Conservation (phyloP, 2,329 filamentous ascomycete species). For the Plectosphaerella plurivora region DNA sequence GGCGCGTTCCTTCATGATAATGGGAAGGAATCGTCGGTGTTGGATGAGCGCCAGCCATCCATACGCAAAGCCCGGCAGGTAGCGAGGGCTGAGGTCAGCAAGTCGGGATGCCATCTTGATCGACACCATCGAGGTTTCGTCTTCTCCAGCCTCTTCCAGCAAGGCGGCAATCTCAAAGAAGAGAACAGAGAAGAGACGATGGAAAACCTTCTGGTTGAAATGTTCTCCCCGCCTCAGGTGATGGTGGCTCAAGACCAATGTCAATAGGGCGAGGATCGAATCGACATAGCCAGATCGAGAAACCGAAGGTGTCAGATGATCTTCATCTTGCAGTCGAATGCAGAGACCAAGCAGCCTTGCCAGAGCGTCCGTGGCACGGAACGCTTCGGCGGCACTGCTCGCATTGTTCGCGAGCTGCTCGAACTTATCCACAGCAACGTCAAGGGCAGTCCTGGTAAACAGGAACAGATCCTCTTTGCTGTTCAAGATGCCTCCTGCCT, state of each 20-base stretch:
- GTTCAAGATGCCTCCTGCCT: conserved; percentile 67
- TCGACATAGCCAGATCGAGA: conserved; percentile 70
- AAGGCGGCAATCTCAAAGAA: conserved; percentile 67
- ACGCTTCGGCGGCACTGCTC: conserved; percentile 54
- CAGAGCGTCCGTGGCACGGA: conserved; percentile 69
- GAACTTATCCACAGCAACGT: conserved; percentile 72
- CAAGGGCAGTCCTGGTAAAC: conserved; percentile 78
- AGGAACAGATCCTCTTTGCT: conserved; percentile 71
- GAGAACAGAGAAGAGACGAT: conserved; percentile 79
- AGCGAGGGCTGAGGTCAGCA: conserved; percentile 67
- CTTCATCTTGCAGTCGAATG: conserved; percentile 65
- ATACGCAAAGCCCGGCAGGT: conserved; percentile 79
- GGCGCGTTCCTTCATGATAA: conserved; percentile 59
- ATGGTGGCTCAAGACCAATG: conserved; percentile 81
- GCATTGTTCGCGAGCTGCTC: conserved; percentile 64
- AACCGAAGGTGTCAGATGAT: conserved; percentile 51
- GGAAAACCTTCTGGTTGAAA: conserved; percentile 87
- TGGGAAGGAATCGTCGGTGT: conserved; percentile 80
- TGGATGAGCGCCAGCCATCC: conserved; percentile 79
- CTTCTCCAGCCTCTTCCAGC: conserved; percentile 52
- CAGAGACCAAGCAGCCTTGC: conserved; percentile 75
- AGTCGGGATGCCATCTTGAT: conserved; percentile 69
- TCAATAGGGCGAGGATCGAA: conserved; percentile 70
- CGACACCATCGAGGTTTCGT: conserved; percentile 65
- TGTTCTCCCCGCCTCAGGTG: conserved; percentile 74